Evolutionary conservation across 2,329 filamentous ascomycete genomes (phyloP), one percentile per base, ranked within the genome.

Genomic region (Didymella exigua): DNA sequence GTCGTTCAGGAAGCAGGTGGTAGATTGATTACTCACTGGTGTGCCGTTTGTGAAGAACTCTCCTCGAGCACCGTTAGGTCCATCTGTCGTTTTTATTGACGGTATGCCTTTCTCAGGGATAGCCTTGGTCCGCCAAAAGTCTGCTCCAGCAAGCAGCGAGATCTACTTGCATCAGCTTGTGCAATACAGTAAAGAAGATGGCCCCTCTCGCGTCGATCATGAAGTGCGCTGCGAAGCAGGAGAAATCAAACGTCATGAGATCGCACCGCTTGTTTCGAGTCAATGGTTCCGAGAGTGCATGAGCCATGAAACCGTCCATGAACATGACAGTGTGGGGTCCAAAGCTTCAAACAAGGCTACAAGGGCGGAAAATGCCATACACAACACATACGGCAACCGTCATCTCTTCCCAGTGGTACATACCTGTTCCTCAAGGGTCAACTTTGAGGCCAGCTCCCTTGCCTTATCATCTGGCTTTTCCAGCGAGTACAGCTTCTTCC

Each of bases 71-170:
- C 88, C 88, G 69, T 89, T 89, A 31, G 88, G 88, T 0, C 88
- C 87, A 63, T 90, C 88, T 31, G 85, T 84, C 41, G 87, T 79
- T 42, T 87, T 84, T 27, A 89, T 78, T 0, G 86, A 85, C 5
- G 87, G 87, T 29, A 89, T 80, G 1, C 83, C 82, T 64, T 86
- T 81, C 19, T 84, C 71, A 9, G 84, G 83, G 6, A 89, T 77
- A 13, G 82, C 72, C 61, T 84, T 82, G 29, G 87, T 88, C 66
- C 89, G 85, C 87, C 87, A 90, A 66, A 89, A 89, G 73, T 89
- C 87, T 60, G 83, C 81, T 52, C 85, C 85, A 51, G 75, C 73
- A 30, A 77, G 62, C 16, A 77, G 55, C 38, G 73, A 73, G 41
- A 76, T 69, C 75, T 76, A 41, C 23, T 37, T 48, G 42, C 37